Evolutionary conservation across 768 basidiomycete species (phyloP), one percentile per base, ranked within the genome.

Genomic region (Mycena vulgaris): DNA sequence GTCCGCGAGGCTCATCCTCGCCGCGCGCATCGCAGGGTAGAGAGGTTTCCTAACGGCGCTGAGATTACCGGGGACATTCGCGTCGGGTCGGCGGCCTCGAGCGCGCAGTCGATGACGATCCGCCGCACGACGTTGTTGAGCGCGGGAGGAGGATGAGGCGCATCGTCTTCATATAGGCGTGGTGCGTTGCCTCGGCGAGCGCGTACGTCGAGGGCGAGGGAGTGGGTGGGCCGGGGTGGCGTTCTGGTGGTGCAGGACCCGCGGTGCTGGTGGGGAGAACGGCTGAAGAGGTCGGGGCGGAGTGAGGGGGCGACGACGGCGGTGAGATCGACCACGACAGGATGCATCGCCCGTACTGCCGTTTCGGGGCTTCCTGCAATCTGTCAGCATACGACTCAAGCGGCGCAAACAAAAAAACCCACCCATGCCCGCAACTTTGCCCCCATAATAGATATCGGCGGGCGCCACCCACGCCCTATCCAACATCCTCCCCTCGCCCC

Each of bases 381-480:
- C 74, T 74, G 30, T 25, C 6, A 30, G 47, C 5, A 23, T 62
- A 61, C 72, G 68, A 63, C 77, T 66, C 81, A 58, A 66, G 76
- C 63, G 78, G 80, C 72, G 78, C 82, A 60, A 42, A 49, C n/a
- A n/a, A 56, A 21, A 21, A 3, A 17, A 68, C 66, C 65, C 1
- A 37, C 17, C 86, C 87, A 33, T 76, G 83, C 66, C 80, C 77
- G 6, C 72, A 70, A 64, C 84, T 76, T n/a, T n/a, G n/a, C n/a
- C n/a, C 13, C 81, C 79, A 58, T 89, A 92, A 87, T 87, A 93
- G 49, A 89, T 83, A 77, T 95, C 93, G 0, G 89, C 91, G 10
- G 93, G 93, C 57, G 87, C 91, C 51, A 90, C 79, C 93, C 93
- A 95, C 73, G 89, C 86, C 3, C 93, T 93, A 63, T 95, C 93